A percentile compares a stretch with the other conserved stretches of the same genome.
Conservation (phyloP, 331 rosid genomes). For the Quercus tomentella region DNA sequence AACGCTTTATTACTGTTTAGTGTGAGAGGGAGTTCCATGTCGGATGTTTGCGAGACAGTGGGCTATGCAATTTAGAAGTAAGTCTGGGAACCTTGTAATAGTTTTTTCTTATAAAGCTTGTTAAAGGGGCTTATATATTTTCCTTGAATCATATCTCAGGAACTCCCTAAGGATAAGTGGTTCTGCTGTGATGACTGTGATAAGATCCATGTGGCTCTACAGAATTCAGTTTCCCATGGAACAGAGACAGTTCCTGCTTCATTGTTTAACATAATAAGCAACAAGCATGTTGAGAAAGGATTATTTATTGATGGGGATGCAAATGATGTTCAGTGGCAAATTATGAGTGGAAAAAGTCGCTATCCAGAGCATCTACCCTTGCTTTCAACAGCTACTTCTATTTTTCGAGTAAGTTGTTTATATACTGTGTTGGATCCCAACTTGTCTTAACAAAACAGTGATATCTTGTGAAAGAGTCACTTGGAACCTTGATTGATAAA, state of each 20-base stretch:
- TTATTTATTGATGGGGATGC: constrained; percentile 41
- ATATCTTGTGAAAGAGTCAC: background rate
- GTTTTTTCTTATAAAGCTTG: constrained; percentile 11
- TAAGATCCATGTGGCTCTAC: constrained; percentile 65
- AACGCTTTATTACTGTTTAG: constrained; percentile 37
- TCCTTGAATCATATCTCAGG: constrained; percentile 41
- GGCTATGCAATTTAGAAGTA: constrained; percentile 83
- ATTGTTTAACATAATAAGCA: constrained; percentile 44
- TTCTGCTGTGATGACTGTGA: constrained; percentile 89
- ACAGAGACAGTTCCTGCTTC: constrained; percentile 58
- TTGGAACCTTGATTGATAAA: background rate
- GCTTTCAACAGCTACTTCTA: constrained; percentile 92
- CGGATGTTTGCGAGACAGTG: constrained; percentile 82
- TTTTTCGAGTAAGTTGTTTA: constrained; percentile 70
- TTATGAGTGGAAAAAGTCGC: constrained; percentile 94
- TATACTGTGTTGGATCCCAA: background rate
- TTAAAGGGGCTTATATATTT: constrained; percentile 18
- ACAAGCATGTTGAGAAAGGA: constrained; percentile 78
- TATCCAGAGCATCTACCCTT: constrained; percentile 82
- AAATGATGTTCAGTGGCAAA: constrained; percentile 78
- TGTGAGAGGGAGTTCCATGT: constrained; percentile 99
- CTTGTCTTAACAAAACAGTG: background rate
- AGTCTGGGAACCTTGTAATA: constrained; percentile 20
- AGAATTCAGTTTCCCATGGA: constrained; percentile 63
- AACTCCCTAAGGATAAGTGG: constrained; percentile 98